These are phyloP conservation scores for Colletotrichum agaves DNA, from an alignment of 2,329 filamentous ascomycete genomes.

Conservation along the genomic window DNA sequence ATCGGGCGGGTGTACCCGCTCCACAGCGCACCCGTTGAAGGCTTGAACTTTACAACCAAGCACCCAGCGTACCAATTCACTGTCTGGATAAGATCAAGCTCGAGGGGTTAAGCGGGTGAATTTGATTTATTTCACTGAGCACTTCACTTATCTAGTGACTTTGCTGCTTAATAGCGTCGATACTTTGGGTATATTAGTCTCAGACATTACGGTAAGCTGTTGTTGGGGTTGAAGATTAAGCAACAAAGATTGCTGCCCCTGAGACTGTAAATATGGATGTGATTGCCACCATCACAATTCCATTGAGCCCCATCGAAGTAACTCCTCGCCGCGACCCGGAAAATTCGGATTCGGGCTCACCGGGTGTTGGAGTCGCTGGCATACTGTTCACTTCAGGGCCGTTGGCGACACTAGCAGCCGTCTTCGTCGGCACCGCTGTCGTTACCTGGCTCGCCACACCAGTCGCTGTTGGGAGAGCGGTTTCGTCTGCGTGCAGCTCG, in stretches of 20 bases:
- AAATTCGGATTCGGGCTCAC: slow-evolving; percentile 2
- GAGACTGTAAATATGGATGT: neutral
- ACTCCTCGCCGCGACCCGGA: neutral
- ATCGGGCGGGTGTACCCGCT: slow-evolving; percentile 33
- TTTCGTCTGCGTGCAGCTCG: slow-evolving; percentile 54
- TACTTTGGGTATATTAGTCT: slow-evolving; percentile 11
- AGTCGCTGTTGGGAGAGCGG: slow-evolving; percentile 54
- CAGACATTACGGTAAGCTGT: neutral
- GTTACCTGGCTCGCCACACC: slow-evolving; percentile 49
- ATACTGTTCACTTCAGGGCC: neutral
- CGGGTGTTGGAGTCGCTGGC: slow-evolving; percentile 9
- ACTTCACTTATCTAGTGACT: neutral
- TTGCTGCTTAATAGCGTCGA: neutral
- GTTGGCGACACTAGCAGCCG: neutral
- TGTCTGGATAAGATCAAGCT: neutral
- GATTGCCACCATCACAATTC: neutral
- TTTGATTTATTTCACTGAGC: no score
- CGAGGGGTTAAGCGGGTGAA: no score
- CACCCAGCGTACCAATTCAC: neutral
- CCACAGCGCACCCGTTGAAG: slow-evolving; percentile 8
- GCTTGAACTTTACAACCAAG: slow-evolving; percentile 13
- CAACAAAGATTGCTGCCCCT: slow-evolving; percentile 3
- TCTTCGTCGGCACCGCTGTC: slow-evolving; percentile 11
- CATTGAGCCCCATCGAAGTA: neutral
- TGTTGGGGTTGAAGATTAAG: neutral